Evolutionary conservation across 2,329 filamentous ascomycete species (phyloP).

Genomic region (Colletotrichum sp.): DNA sequence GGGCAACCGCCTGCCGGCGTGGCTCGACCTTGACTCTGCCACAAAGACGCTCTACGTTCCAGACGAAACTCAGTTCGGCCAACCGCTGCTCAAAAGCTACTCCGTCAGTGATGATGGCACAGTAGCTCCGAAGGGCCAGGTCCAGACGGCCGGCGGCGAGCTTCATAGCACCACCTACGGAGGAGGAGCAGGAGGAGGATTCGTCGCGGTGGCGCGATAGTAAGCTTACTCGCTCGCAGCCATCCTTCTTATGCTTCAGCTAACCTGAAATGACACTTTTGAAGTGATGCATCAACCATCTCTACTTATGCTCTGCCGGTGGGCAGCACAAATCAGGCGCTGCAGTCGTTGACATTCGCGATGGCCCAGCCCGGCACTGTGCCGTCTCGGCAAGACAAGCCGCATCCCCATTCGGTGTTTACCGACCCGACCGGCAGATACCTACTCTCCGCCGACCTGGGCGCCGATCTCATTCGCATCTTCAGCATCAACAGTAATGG

Average conservation of each 20-base stretch:
- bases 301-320: slow-evolving; percentile 49
- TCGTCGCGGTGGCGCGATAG: slow-evolving; percentile 50
- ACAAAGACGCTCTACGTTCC: slow-evolving; percentile 38
- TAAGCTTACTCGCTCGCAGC: slow-evolving; percentile 35
- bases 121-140: slow-evolving; percentile 33
- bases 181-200: slow-evolving; percentile 39
- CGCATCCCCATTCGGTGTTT: slow-evolving; percentile 60
- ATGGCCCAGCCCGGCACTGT: slow-evolving; percentile 47
- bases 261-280: background rate
- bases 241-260: background rate
- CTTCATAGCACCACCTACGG: slow-evolving; percentile 47
- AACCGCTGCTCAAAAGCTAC: slow-evolving; percentile 38
- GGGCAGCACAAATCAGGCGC: slow-evolving; percentile 26
- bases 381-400: slow-evolving; percentile 55
- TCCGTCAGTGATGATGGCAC: slow-evolving; percentile 35
- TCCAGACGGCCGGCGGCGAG: slow-evolving; percentile 38
- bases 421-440: slow-evolving; percentile 54
- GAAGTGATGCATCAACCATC: slow-evolving; percentile 45
- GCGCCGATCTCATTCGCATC: slow-evolving; percentile 59
- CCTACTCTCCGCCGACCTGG: slow-evolving; percentile 57
- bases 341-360: slow-evolving; percentile 45
- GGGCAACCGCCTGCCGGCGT: slow-evolving; percentile 41
- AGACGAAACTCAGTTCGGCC: slow-evolving; percentile 41
- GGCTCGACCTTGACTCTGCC: slow-evolving; percentile 38
- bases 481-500: slow-evolving; percentile 54